Evolutionary conservation across 139 green algal species (phyloP).

Genomic region (Picocystis salinarum): DNA sequence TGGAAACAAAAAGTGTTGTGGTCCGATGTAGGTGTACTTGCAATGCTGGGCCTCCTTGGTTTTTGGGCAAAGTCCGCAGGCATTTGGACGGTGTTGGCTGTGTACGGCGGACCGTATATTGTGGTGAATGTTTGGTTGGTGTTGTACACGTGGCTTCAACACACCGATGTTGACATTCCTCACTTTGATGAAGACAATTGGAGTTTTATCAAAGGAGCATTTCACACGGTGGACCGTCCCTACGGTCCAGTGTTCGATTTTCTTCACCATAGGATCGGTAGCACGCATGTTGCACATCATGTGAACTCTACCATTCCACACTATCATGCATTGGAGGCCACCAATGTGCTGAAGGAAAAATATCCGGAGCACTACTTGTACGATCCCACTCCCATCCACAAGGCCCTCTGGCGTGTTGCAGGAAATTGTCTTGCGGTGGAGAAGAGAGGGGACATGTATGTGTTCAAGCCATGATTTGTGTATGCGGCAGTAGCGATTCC

Average conservation of each 20-base stretch:
- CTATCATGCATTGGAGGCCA: constrained; percentile 17
- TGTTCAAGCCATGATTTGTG: constrained; percentile 2
- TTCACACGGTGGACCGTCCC: constrained; percentile 17
- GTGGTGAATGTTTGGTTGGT: constrained; percentile 25
- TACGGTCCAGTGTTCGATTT: constrained; percentile 18
- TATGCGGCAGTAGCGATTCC: too few species aligned
- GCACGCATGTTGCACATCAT: constrained; percentile 19
- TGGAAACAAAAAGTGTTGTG: constrained; percentile 17
- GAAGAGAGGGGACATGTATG: background rate
- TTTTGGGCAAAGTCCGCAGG: constrained; percentile 6
- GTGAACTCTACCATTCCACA: constrained; percentile 14
- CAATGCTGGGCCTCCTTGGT: too few species aligned
- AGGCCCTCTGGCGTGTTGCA: background rate
- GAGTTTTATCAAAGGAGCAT: constrained; percentile 15
- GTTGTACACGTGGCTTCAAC: constrained; percentile 21
- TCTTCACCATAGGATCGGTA: constrained; percentile 19
- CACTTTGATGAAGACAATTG: constrained; percentile 11
- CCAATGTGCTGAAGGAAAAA: too few species aligned
- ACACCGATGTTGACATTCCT: constrained; percentile 16
- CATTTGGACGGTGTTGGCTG: background rate
- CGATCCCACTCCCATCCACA: constrained; percentile 3
- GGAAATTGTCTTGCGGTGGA: constrained; percentile 1
- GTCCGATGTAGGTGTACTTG: constrained; percentile 12
- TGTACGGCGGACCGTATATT: constrained; percentile 15
- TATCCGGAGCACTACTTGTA: constrained; percentile 3